Base-by-base conservation (phyloP, 2,329 filamentous ascomycete species). In the Sarocladium strictum region DNA sequence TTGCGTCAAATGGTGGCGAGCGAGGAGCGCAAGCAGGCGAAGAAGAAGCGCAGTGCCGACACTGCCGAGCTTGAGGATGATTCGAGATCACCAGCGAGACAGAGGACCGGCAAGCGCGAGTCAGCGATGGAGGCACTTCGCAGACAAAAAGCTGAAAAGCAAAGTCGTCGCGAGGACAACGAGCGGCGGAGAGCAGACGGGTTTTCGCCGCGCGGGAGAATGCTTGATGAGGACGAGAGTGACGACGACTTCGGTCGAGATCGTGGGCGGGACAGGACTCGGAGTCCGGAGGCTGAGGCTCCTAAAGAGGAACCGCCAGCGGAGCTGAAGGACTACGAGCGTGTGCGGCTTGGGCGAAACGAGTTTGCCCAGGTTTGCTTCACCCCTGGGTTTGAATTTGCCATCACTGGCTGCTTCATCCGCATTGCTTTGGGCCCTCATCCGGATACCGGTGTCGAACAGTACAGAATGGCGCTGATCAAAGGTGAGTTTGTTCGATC, bases 281-380 rank as follows among this genome's bases (percentile, higher is more conserved):
- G 77, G 66, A 74, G 80, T 5, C 80, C 80, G 1, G 80, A 83
- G 53, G 86, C 85, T 59, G 84, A 89, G 57, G 79, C 79, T 12
- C 82, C 83, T 24, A 86, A 89, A 3, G 83, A 87, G 35, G 74
- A 94, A 26, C 82, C 83, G 14, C 86, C 85, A 24, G 84, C 89
- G 2, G 84, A 87, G 33, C 75, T 96, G 19, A 80, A 79, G n/a
- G 90, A 97, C 67, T 84, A 93, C 60, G 88, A 97, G 65, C 84
- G 89, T 52, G 83, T 93, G 53, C 84, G 90, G 55, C 81, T 99
- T 56, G 90, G 92, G 51, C 84, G 94, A 58, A 87, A 83, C 61
- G 89, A 91, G 64, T 96, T 99, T 68, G 87, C 88, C 6, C 85
- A 93, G 64, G 87, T 96, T 54, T 97, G 91, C 77, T 96, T 96